Percentiles rank a stretch among this genome's conserved stretches.
Conservation (phyloP, 306 rosid species). For the Oemleria cerasiformis region DNA sequence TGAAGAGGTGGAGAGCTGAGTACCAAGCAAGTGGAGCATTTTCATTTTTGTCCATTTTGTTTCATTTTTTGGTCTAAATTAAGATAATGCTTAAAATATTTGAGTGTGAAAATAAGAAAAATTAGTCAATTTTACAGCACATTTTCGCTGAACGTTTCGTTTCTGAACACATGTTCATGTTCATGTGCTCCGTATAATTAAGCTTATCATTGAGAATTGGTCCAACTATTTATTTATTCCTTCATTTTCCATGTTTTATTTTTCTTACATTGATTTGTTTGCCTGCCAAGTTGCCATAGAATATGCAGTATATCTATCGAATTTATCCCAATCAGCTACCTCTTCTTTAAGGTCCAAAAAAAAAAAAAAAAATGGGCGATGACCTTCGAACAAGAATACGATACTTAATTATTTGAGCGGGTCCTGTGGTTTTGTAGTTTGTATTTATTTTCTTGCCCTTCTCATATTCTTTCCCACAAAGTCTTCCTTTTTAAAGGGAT, state of each 20-base stretch:
- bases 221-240: background rate
- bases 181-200: conserved; percentile 9
- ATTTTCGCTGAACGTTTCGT: background rate
- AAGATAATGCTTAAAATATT: background rate
- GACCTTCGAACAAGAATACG: background rate
- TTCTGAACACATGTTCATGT: background rate
- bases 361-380: background rate
- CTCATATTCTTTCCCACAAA: background rate
- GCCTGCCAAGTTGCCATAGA: conserved; percentile 4
- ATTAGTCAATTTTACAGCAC: conserved; percentile 5
- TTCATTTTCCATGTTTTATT: background rate
- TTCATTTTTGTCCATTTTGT: no score
- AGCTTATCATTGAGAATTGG: background rate
- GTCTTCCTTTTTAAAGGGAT: background rate
- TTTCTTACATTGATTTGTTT: background rate
- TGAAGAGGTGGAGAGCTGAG: conserved; percentile 3
- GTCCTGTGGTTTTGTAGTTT: background rate
- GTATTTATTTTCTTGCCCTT: background rate
- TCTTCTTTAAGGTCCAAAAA: background rate
- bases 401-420: background rate
- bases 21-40: background rate
- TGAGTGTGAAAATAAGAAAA: background rate
- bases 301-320: background rate
- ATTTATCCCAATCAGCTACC: background rate
- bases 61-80: background rate